A percentile compares a stretch with the other conserved stretches of the same genome.
Evolutionary conservation across 441 rosid genomes (phyloP).

Genomic region (Melastoma candidum): DNA sequence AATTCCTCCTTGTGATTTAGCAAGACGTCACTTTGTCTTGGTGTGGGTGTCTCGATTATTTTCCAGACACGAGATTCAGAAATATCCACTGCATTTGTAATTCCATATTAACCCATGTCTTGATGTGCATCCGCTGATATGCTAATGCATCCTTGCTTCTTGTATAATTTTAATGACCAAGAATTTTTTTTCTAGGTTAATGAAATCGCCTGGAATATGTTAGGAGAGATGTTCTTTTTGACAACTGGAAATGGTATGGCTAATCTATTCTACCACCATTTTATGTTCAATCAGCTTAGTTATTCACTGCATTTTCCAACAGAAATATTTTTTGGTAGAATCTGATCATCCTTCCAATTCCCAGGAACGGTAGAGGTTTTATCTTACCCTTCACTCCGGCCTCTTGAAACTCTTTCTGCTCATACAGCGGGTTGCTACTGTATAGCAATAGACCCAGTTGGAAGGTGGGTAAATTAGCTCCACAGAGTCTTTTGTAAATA

Average conservation of each 20-base stretch:
- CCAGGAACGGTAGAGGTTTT: conserved; percentile 93
- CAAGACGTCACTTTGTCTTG: too few species aligned
- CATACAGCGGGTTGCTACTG: conserved; percentile 98
- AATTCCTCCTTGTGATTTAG: too few species aligned
- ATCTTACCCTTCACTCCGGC: conserved; percentile 72
- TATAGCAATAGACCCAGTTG: conserved; percentile 92
- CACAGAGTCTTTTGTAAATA: too few species aligned
- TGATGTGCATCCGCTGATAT: too few species aligned
- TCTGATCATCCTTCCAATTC: conserved; percentile 6
- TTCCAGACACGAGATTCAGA: too few species aligned
- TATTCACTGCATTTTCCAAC: neutral
- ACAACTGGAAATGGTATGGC: conserved; percentile 85
- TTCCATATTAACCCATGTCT: too few species aligned
- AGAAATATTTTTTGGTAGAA: conserved; percentile 1
- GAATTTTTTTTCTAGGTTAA: conserved; percentile 49
- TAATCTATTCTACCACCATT: neutral
- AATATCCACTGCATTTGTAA: too few species aligned
- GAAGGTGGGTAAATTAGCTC: conserved; percentile 38
- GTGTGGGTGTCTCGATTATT: too few species aligned
- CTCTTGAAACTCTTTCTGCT: conserved; percentile 81
- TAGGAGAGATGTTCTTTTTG: conserved; percentile 88
- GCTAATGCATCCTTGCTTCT: too few species aligned
- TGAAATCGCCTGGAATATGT: conserved; percentile 96
- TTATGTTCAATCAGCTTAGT: neutral
- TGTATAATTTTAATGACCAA: neutral